These are phyloP conservation scores for Eleusine coracana DNA, from an alignment of 176 grass and related monocot genomes.

Conservation along the genomic window DNA sequence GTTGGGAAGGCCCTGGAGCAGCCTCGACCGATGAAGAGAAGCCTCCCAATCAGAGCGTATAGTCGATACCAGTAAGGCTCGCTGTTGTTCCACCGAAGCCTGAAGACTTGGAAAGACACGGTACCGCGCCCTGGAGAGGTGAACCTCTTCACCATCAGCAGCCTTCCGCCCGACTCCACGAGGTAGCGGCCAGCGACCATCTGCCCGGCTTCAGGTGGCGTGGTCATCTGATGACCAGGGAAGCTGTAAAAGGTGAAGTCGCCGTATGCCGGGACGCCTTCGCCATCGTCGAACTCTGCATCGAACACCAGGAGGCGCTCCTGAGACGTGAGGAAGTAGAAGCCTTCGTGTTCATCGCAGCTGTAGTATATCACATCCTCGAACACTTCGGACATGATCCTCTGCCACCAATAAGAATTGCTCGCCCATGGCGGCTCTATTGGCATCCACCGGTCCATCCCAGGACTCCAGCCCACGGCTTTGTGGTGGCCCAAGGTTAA, in stretches of 20 bases:
- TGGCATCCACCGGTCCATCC: not conserved
- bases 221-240: not conserved
- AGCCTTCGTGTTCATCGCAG: not conserved
- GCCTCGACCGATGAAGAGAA: conserved; percentile 34
- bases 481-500: not conserved
- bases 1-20: conserved; percentile 23
- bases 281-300: not conserved
- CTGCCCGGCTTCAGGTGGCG: not conserved
- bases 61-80: not conserved
- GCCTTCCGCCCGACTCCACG: not conserved
- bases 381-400: not conserved
- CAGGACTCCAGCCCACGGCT: not conserved
- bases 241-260: not conserved
- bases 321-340: not conserved
- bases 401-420: not conserved
- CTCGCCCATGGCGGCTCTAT: not conserved
- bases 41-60: not conserved
- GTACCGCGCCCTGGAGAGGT: not conserved
- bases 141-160: conserved; percentile 22
- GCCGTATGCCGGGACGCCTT: not conserved
- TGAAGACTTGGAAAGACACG: conserved; percentile 17
- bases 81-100: not conserved
- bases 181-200: not conserved
- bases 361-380: not conserved
- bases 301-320: not conserved